Conservation (phyloP, 768 basidiomycete genomes). For the Exidia glandulosa region DNA sequence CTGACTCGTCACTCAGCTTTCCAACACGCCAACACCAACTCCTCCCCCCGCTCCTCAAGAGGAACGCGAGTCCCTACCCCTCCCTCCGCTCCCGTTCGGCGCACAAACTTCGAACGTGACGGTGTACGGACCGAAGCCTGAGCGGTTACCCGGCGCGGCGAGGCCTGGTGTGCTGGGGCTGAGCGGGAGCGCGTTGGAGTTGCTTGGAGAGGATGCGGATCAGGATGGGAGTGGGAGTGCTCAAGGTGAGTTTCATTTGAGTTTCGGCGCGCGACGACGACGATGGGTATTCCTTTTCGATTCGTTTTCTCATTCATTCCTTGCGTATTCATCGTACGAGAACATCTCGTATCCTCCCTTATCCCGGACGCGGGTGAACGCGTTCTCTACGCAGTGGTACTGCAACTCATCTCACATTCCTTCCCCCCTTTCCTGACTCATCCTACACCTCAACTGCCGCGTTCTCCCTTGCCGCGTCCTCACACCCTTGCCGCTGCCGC, state of each 20-base stretch:
- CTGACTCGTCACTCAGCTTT: background rate
- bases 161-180: background rate
- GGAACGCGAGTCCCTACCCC: background rate
- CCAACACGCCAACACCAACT: background rate
- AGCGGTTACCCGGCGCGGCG: background rate
- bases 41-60: background rate
- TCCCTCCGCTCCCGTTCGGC: background rate
- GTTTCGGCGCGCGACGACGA: background rate
- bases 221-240: too few species aligned
- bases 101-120: background rate
- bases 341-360: too few species aligned
- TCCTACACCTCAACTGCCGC: too few species aligned
- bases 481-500: too few species aligned
- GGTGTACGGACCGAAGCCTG: background rate
- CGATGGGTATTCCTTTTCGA: background rate
- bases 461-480: too few species aligned
- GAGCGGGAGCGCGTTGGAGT: background rate
- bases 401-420: background rate
- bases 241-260: background rate
- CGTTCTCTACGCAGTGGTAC: too few species aligned
- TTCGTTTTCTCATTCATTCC: background rate
- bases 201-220: background rate
- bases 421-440: too few species aligned
- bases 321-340: background rate
- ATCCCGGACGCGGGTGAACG: too few species aligned